A percentile compares a stretch with the other conserved stretches of the same genome.
Evolutionary conservation across 108 stramenopile genomes (phyloP).

Genomic region (Cylindrotheca closterium): DNA sequence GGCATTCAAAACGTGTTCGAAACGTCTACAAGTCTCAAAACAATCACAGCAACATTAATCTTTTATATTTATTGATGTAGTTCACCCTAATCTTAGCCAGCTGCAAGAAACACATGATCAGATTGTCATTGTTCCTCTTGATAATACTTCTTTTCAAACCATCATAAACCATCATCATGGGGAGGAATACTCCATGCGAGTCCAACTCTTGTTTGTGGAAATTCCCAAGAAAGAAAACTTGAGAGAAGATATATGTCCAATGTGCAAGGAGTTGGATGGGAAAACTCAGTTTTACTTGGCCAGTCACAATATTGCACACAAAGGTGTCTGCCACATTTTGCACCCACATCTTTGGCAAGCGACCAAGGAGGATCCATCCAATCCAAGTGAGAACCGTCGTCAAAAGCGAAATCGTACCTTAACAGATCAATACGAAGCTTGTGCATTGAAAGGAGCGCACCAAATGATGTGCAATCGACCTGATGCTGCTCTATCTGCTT

Average conservation of each 20-base stretch:
- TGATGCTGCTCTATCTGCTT: neutral
- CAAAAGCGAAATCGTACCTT: neutral
- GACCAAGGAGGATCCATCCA: neutral
- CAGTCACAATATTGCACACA: neutral
- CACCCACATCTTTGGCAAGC: neutral
- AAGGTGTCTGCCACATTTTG: neutral
- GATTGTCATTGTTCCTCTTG: too few relatives aligned
- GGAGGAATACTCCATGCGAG: neutral
- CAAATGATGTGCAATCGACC: neutral
- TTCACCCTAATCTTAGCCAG: too few relatives aligned
- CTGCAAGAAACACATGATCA: too few relatives aligned
- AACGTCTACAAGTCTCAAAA: too few relatives aligned
- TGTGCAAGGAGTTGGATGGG: neutral
- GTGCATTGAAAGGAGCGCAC: neutral
- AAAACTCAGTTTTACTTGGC: neutral
- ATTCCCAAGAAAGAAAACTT: neutral
- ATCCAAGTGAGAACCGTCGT: neutral
- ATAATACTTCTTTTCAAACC: too few relatives aligned
- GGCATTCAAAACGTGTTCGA: too few relatives aligned
- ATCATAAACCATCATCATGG: too few relatives aligned
- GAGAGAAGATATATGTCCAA: neutral
- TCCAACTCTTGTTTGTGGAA: neutral
- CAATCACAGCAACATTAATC: too few relatives aligned
- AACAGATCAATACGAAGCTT: neutral
- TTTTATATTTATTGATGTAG: too few relatives aligned